Conservation (phyloP, 352 stramenopile species). For the Pythium coloratum region DNA sequence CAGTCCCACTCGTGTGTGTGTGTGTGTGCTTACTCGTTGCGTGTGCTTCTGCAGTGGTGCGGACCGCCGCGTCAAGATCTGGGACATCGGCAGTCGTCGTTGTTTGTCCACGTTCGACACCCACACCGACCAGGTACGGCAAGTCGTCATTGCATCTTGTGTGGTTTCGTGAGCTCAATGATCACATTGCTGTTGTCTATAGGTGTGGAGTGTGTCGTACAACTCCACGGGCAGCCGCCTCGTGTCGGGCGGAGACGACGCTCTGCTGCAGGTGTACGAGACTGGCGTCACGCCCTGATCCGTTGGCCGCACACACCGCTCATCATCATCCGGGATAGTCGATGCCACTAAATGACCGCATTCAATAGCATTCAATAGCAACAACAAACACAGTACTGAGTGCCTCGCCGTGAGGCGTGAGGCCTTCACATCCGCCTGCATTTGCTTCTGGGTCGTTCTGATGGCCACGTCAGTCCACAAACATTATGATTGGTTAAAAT, state of each 20-base stretch:
- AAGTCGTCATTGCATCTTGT: not conserved
- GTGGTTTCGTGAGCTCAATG: too few species aligned
- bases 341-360: not conserved
- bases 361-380: not conserved
- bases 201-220: conserved; percentile 92
- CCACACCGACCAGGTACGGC: conserved; percentile 83
- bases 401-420: too few species aligned
- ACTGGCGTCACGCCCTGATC: conserved; percentile 40
- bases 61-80: conserved; percentile 92
- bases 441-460: too few species aligned
- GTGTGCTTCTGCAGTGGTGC: conserved; percentile 47
- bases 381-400: not conserved
- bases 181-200: not conserved
- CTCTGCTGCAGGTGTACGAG: conserved; percentile 89
- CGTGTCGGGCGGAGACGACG: conserved; percentile 89
- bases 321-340: not conserved
- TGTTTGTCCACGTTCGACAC: conserved; percentile 90
- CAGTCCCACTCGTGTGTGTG: not conserved
- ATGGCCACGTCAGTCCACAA: not conserved
- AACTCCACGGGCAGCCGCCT: conserved; percentile 81
- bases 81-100: conserved; percentile 86
- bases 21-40: conserved; percentile 11
- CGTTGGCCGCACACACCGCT: not conserved
- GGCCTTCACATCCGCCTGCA: too few species aligned
- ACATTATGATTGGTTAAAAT: not conserved